Evolutionary conservation across 176 grass and related monocot genomes (phyloP), one percentile per base, ranked within the genome.

Genomic region (Eleusine indica): DNA sequence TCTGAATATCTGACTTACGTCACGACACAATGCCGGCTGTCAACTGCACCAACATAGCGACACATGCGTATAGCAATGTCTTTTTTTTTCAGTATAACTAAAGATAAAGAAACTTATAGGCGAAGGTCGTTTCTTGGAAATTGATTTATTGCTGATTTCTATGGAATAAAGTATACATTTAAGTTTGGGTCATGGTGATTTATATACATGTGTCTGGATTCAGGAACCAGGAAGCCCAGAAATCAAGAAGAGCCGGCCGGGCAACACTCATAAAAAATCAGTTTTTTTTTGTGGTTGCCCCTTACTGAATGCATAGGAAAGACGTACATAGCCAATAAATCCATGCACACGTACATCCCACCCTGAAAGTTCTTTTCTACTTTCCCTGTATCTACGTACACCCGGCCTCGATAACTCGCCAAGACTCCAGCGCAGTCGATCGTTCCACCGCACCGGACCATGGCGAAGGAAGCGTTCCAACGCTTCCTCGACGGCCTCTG

Each of bases 401-500:
- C 32, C 32, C 58, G 58, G 7, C 58, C 7, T 25, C 58, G 58
- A 61, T 7, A 61, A 25, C 21, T 22, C 21, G 22, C n/a, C 58
- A 22, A 61, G 8, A n/a, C 58, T 35, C 32, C 32, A 35, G 32
- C 32, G 32, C 32, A 35, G 32, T 35, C 32, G 32, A 35, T 35
- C 32, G 32, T 35, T 35, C 32, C 32, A 35, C 32, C 32, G 54
- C 54, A 18, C 54, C 18, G 19, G 58, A 28, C 8, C 61, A 64
- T 64, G 61, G 61, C 61, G 25, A 6, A 64, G 49, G 38, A 35
- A 35, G 73, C 57, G 39, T 21, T 89, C 35, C 76, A 17, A 64
- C 39, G 56, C 66, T 25, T 86, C 46, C 53, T 83, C 74, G 47
- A 65, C 13, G 35, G 75, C 56, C 38, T 83, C 63, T 48, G 75